These are phyloP conservation scores for Alternaria tenuissima DNA, from an alignment of 2,329 filamentous ascomycete genomes.

Conservation along the genomic window DNA sequence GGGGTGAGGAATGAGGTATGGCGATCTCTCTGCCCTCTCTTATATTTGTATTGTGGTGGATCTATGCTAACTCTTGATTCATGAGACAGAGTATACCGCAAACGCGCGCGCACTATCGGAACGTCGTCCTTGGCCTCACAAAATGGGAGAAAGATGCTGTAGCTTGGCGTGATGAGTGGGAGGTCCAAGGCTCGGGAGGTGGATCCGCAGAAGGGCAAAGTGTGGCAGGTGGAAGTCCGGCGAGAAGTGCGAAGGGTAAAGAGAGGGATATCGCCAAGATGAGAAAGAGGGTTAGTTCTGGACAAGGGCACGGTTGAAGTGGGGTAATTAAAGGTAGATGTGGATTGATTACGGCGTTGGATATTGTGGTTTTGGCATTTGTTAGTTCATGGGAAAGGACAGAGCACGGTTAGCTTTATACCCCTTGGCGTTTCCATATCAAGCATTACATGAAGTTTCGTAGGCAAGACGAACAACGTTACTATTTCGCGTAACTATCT, in stretches of 20 bases:
- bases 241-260: conserved; percentile 24
- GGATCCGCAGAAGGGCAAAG: conserved; percentile 5
- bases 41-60: background rate
- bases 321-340: background rate
- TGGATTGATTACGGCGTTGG: background rate
- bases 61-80: background rate
- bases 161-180: conserved; percentile 29
- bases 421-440: background rate
- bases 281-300: conserved; percentile 21
- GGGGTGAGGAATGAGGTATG: conserved; percentile 46
- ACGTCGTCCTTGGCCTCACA: conserved; percentile 29
- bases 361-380: background rate
- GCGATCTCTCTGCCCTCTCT: background rate
- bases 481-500: conserved; percentile 1
- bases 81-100: conserved; percentile 35
- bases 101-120: conserved; percentile 43
- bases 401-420: conserved; percentile 14
- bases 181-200: conserved; percentile 29
- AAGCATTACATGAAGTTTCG: accelerated
- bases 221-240: conserved; percentile 17
- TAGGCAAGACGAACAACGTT: background rate
- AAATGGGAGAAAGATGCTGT: background rate
- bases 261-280: conserved; percentile 24
- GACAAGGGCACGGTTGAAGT: conserved; percentile 6
- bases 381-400: background rate